Percentiles rank a stretch among this genome's conserved stretches.
These are phyloP conservation scores for Trichomonascaceae sp. DNA, from an alignment of 1,139 yeast genomes.

Conservation along the genomic window DNA sequence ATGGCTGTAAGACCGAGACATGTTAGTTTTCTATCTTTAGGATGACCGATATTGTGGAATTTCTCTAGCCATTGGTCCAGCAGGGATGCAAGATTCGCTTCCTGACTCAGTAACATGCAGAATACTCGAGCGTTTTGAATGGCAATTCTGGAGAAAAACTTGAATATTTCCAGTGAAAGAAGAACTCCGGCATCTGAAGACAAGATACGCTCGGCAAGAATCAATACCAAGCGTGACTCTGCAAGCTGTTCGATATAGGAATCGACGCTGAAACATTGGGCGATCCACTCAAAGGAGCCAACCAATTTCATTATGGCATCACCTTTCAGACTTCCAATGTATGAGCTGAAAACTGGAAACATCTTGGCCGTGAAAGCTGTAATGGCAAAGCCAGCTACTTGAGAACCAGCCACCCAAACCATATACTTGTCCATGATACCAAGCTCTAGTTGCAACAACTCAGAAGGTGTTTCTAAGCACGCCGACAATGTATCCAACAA, in stretches of 20 bases:
- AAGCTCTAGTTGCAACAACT: slow-evolving; percentile 62
- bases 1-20: slow-evolving; percentile 53
- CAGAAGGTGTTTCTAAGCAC: slow-evolving; percentile 62
- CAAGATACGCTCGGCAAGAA: slow-evolving; percentile 41
- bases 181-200: slow-evolving; percentile 35
- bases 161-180: slow-evolving; percentile 44
- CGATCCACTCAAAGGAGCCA: slow-evolving; percentile 18
- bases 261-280: slow-evolving; percentile 20
- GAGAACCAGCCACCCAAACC: slow-evolving; percentile 3
- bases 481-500: slow-evolving; percentile 44
- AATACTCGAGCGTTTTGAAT: slow-evolving; percentile 44
- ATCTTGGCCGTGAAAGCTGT: slow-evolving; percentile 20
- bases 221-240: slow-evolving; percentile 18
- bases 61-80: slow-evolving; percentile 32
- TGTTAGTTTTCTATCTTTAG: slow-evolving; percentile 58
- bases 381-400: slow-evolving; percentile 1
- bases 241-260: slow-evolving; percentile 25
- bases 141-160: slow-evolving; percentile 50
- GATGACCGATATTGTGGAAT: slow-evolving; percentile 54
- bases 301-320: slow-evolving; percentile 44
- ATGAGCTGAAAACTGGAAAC: slow-evolving; percentile 50
- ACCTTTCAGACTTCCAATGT: slow-evolving; percentile 60
- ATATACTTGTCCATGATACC: slow-evolving; percentile 69
- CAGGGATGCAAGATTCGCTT: slow-evolving; percentile 16
- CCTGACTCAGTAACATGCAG: slow-evolving; percentile 30